Conservation (phyloP, 306 rosid species). For the Cicer yamashitae region DNA sequence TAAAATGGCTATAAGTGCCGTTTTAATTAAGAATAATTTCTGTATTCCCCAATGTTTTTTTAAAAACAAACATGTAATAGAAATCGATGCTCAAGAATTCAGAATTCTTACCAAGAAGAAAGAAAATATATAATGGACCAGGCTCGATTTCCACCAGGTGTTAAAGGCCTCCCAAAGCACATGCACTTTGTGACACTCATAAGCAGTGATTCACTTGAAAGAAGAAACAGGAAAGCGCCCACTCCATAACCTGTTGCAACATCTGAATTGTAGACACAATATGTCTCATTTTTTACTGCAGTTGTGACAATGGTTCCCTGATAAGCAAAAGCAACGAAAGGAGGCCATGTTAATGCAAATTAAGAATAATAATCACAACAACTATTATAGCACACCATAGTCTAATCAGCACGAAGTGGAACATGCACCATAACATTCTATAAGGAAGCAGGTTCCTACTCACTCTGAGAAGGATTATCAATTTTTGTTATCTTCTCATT, state of each 20-base stretch:
- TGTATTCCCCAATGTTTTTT: too few relatives aligned
- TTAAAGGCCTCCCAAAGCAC: constrained; percentile 90
- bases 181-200: constrained; percentile 91
- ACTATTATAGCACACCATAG: not conserved
- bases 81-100: not conserved
- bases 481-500: too few relatives aligned
- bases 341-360: constrained; percentile 8
- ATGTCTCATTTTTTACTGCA: constrained; percentile 60
- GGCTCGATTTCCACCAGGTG: constrained; percentile 84
- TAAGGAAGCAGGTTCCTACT: too few relatives aligned
- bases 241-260: constrained; percentile 96
- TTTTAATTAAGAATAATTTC: too few relatives aligned
- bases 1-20: too few relatives aligned
- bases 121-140: constrained; percentile 90
- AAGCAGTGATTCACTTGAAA: constrained; percentile 76
- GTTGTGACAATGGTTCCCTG: constrained; percentile 65
- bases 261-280: constrained; percentile 87
- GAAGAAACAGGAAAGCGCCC: constrained; percentile 86
- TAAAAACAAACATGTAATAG: not conserved
- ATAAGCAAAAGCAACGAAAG: constrained; percentile 27
- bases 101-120: constrained; percentile 75
- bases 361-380: constrained; percentile 8
- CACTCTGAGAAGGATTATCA: too few relatives aligned
- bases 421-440: not conserved
- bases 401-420: not conserved